These are phyloP conservation scores for Nemania serpens DNA, from an alignment of 2,329 filamentous ascomycete genomes.

Conservation along the genomic window DNA sequence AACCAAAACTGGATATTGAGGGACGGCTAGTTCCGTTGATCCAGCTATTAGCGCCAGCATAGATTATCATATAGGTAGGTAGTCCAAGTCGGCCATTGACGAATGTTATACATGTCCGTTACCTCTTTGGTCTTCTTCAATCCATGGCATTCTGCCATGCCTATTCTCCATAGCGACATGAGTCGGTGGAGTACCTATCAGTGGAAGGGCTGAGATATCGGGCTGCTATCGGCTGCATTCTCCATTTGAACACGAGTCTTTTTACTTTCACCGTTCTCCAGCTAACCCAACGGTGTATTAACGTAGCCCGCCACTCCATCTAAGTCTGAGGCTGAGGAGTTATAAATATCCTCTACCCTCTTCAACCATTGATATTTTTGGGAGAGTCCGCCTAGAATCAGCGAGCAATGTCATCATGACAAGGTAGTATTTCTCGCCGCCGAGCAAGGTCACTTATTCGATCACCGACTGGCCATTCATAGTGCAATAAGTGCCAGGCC, in stretches of 20 bases:
- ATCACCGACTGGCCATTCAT: neutral
- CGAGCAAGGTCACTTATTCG: neutral
- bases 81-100: neutral
- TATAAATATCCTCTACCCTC: neutral
- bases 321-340: too few relatives aligned
- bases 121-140: neutral
- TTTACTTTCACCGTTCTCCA: neutral
- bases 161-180: neutral
- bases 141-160: neutral
- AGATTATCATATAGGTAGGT: too few relatives aligned
- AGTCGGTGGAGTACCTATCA: neutral
- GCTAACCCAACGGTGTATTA: neutral
- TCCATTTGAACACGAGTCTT: too few relatives aligned
- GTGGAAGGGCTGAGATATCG: too few relatives aligned
- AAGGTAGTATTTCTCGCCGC: neutral
- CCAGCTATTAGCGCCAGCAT: too few relatives aligned
- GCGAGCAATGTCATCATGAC: neutral
- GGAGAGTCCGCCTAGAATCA: neutral
- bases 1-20: neutral
- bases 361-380: neutral
- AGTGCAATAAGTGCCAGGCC: neutral
- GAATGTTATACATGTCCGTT: neutral
- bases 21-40: neutral
- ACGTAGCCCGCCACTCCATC: too few relatives aligned
- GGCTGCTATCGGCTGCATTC: too few relatives aligned